Conservation (phyloP, 2,329 filamentous ascomycete species). For the Fusarium oxysporum region DNA sequence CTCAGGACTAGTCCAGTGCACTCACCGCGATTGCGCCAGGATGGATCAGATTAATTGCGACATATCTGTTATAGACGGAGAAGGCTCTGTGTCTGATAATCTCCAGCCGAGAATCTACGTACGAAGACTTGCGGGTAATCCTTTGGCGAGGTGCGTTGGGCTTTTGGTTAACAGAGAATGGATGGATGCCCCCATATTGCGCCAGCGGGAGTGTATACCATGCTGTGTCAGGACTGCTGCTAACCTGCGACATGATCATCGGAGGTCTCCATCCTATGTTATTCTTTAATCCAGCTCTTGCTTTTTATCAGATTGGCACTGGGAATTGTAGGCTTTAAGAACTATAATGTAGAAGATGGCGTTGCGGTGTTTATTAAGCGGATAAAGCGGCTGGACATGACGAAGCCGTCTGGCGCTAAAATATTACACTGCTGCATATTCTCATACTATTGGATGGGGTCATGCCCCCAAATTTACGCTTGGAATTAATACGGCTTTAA, state of each 20-base stretch:
- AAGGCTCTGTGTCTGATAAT: rapidly evolving
- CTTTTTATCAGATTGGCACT: too few species aligned
- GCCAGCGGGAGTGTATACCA: neutral
- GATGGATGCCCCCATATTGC: rapidly evolving
- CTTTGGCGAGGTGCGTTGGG: rapidly evolving
- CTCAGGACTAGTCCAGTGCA: rapidly evolving
- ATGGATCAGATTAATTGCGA: rapidly evolving
- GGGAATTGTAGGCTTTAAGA: neutral
- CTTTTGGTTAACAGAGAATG: rapidly evolving
- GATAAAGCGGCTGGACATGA: neutral
- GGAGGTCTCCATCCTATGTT: rapidly evolving
- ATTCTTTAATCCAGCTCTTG: neutral
- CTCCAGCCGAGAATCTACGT: rapidly evolving
- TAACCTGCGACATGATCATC: rapidly evolving
- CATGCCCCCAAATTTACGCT: rapidly evolving
- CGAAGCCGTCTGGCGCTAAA: too few species aligned
- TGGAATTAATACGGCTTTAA: neutral
- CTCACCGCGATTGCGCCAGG: rapidly evolving
- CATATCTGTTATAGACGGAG: rapidly evolving
- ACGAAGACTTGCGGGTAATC: rapidly evolving
- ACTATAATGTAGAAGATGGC: rapidly evolving
- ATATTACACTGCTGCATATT: neutral
- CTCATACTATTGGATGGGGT: rapidly evolving
- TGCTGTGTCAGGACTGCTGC: rapidly evolving
- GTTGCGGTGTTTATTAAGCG: too few species aligned